Evolutionary conservation across 129 eudicot genomes (phyloP).

Genomic region (carrot (Daucus carota)): DH1_v3.0 NC_030383.2:11358001-11358500

Average conservation of each 20-base stretch:
- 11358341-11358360: conserved; percentile 60
- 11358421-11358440: conserved; percentile 44
- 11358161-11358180: neutral
- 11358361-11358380: conserved; percentile 85
- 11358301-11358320: conserved; percentile 78
- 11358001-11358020: neutral
- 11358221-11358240: conserved; percentile 88
- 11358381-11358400: conserved; percentile 74
- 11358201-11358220: conserved; percentile 35
- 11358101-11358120: conserved; percentile 93
- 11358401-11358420: conserved; percentile 49
- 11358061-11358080: conserved; percentile 80
- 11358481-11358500: conserved; percentile 20
- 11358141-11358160: neutral
- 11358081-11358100: conserved; percentile 94
- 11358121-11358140: conserved; percentile 74
- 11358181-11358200: conserved; percentile 11
- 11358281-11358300: conserved; percentile 97
- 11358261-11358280: conserved; percentile 96
- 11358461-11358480: conserved; percentile 10
- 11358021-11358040: conserved; percentile 18
- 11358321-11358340: conserved; percentile 86
- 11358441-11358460: conserved; percentile 21
- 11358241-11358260: conserved; percentile 80
- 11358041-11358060: conserved; percentile 91